Base-by-base conservation (phyloP, 257 asterid species). In the Sherardia arvensis region DNA sequence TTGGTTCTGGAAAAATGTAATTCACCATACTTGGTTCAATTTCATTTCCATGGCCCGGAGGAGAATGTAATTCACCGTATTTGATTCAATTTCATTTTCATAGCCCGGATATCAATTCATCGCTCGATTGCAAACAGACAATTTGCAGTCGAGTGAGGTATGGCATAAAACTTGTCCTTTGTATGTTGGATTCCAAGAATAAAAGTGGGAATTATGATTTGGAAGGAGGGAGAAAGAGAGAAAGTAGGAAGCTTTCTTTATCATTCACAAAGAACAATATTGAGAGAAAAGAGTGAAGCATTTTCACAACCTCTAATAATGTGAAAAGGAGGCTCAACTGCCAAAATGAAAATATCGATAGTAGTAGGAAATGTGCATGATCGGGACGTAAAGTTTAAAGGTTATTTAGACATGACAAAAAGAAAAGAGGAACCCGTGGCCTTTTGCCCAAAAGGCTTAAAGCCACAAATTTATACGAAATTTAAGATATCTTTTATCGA, bases 271-370 rank as follows among this genome's bases (percentile, higher is more conserved):
- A n/a, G n/a, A 49, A 49, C 11, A 49, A 49, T n/a, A n/a, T n/a
- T n/a, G n/a, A n/a, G 56, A n/a, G 56, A 49, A 49, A 49, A 49
- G 53, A 38, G 4, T 47, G 56, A 38, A 49, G 56, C 56, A 49
- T 49, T 49, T n/a, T 49, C 25, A 20, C 26, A 49, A 49, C 14
- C 25, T 49, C 26, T 17, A 49, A 49, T 49, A 49, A 49, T 49
- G 55, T 1, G 45, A 23, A 29, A 25, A 20, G 4, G 15, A 12
- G 21, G 51, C 59, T 30, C 11, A 28, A n/a, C 14, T n/a, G 36
- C 47, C 68, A 48, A 23, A 4, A 40, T n/a, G 68, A 64, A 64
- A 47, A 23, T 22, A 53, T 23, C 30, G 32, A 23, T 8, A 22
- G 5, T 6, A 17, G 57, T 34, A 34, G 40, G 14, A 36, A 38